Conservation (phyloP, 441 rosid species). For the Pelargonium exstipulatum region DNA sequence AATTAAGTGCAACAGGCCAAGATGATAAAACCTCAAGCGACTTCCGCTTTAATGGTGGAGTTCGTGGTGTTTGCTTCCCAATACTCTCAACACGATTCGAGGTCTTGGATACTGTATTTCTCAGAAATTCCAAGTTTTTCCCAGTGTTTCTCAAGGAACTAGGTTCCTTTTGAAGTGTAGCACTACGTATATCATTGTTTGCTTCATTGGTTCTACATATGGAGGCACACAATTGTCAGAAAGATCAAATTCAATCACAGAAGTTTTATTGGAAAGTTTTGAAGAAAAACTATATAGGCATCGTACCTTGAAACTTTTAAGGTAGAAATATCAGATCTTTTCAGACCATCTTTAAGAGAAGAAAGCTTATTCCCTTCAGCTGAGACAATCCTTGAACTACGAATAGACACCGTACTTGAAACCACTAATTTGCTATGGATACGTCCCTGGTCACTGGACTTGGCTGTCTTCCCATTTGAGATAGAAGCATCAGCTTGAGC, state of each 20-base stretch:
- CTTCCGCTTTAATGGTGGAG: constrained; percentile 67
- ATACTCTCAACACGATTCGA: constrained; percentile 28
- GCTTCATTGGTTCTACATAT: constrained; percentile 38
- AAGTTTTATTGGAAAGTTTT: constrained; percentile 5
- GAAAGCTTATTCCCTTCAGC: constrained; percentile 29
- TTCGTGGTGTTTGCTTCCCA: constrained; percentile 31
- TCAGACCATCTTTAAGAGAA: constrained; percentile 41
- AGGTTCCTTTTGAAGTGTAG: constrained; percentile 27
- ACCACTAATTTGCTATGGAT: constrained; percentile 24
- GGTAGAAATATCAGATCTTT: constrained; percentile 39
- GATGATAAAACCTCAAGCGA: constrained; percentile 41
- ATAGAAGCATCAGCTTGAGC: constrained; percentile 32
- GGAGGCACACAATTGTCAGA: constrained; percentile 18
- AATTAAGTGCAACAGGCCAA: background rate
- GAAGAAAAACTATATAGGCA: constrained; percentile 12
- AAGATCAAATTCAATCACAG: constrained; percentile 2
- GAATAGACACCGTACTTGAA: constrained; percentile 33
- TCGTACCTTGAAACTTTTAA: constrained; percentile 46
- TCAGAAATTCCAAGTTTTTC: constrained; percentile 29
- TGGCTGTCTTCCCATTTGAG: constrained; percentile 36
- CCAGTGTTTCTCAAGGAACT: constrained; percentile 28
- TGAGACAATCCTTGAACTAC: constrained; percentile 31
- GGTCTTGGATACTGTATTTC: constrained; percentile 24
- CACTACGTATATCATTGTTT: constrained; percentile 31
- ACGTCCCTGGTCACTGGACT: constrained; percentile 19